phyloP scores from a whole-genome alignment of 2,329 filamentous ascomycete genomes.

The Calonectria naviculata region DNA sequence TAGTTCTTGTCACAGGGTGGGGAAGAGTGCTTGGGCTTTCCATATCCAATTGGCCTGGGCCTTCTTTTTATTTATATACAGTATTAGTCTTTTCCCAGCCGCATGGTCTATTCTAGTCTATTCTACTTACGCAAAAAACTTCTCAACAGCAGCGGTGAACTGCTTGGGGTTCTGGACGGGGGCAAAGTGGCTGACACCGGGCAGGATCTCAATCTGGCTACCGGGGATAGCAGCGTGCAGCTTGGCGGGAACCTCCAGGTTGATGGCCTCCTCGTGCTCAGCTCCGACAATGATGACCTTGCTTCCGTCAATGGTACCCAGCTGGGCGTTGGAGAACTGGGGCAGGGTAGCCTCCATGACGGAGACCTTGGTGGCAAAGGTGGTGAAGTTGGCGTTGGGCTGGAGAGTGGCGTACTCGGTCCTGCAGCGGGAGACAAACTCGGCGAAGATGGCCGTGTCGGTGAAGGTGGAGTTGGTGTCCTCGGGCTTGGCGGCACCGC shows the following conservation, averaged over 20 bases:
- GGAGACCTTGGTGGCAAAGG: constrained; percentile 50
- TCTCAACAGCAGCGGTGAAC: constrained; percentile 45
- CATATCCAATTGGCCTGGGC: neutral
- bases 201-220: constrained; percentile 49
- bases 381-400: constrained; percentile 48
- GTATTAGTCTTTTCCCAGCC: neutral
- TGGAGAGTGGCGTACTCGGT: constrained; percentile 50
- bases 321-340: constrained; percentile 42
- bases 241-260: constrained; percentile 46
- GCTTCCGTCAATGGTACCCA: constrained; percentile 41
- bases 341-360: constrained; percentile 51
- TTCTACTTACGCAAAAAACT: constrained; percentile 32
- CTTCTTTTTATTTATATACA: neutral
- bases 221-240: constrained; percentile 50
- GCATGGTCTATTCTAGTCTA: neutral
- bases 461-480: constrained; percentile 50
- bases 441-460: constrained; percentile 44
- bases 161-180: constrained; percentile 53
- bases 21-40: neutral
- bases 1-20: neutral
- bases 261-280: constrained; percentile 53
- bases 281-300: constrained; percentile 45
- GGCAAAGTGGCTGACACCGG: constrained; percentile 55
- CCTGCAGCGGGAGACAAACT: constrained; percentile 48
- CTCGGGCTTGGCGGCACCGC: constrained; percentile 43